phyloP scores from a whole-genome alignment of 2,329 filamentous ascomycete species.

The Trichophyton schoenleinii region DNA sequence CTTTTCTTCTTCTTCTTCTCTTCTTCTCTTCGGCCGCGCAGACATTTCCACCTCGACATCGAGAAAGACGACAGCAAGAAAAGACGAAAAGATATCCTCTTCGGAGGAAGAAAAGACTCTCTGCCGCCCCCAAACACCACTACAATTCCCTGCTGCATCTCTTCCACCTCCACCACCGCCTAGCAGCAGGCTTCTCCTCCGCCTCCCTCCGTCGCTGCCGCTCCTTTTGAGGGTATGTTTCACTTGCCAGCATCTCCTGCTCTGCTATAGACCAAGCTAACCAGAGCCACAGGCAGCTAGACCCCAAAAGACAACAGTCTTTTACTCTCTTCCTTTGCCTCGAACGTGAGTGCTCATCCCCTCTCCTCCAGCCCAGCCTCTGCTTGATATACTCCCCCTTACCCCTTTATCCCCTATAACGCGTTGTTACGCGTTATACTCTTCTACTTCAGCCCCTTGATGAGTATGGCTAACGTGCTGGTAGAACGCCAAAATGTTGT shows the following conservation, averaged over 20 bases:
- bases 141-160: background rate
- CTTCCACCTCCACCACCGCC: background rate
- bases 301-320: background rate
- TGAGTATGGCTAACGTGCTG: background rate
- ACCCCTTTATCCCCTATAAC: background rate
- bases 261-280: background rate
- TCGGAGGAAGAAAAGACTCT: too few species aligned
- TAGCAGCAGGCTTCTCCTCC: background rate
- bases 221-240: background rate
- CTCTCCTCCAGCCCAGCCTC: background rate
- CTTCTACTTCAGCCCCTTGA: too few species aligned
- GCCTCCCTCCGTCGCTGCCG: background rate
- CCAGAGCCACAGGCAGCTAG: background rate
- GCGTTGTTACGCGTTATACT: background rate
- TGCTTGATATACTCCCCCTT: background rate
- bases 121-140: too few species aligned
- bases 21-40: conserved; percentile 6
- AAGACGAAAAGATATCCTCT: too few species aligned
- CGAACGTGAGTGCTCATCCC: background rate
- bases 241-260: background rate
- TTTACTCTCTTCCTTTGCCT: background rate
- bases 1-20: conserved; percentile 6
- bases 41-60: background rate
- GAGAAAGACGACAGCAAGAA: background rate
- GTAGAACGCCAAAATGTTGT: conserved; percentile 13